A percentile compares a stretch with the other conserved stretches of the same genome.
These are phyloP conservation scores for Chaetomiaceae sp. DNA, from an alignment of 2,329 filamentous ascomycete genomes.

Conservation along the genomic window DNA sequence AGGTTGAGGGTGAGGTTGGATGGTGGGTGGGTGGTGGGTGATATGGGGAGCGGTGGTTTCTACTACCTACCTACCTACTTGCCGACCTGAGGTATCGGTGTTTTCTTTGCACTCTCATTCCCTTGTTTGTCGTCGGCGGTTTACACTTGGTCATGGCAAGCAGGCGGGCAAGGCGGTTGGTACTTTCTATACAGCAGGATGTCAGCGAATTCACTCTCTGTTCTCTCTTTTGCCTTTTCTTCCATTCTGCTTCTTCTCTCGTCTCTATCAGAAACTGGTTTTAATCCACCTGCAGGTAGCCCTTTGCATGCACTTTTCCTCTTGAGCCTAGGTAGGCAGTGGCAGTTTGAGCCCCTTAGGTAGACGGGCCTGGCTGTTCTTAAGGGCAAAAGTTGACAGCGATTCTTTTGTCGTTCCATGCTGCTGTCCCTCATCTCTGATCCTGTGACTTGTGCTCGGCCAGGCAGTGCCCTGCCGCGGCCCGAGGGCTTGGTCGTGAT, in stretches of 20 bases:
- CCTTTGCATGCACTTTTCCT: no score
- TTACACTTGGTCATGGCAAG: not conserved
- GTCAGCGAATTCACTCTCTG: not conserved
- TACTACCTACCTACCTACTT: no score
- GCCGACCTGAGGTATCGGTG: no score
- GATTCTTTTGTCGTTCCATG: constrained; percentile 1
- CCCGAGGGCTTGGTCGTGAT: no score
- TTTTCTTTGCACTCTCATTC: no score
- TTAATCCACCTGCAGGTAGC: not conserved
- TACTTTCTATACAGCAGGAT: no score
- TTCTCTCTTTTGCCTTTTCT: not conserved
- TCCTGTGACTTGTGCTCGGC: no score
- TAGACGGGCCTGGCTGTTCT: not conserved
- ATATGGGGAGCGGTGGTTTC: no score
- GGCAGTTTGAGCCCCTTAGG: not conserved
- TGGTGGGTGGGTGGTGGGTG: no score
- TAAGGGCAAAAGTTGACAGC: not conserved
- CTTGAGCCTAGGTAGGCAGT: not conserved
- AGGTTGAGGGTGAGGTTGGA: not conserved
- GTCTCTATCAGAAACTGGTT: not conserved
- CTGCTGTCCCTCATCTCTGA: not conserved
- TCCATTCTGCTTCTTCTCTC: not conserved
- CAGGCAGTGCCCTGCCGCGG: no score
- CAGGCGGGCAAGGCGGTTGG: not conserved
- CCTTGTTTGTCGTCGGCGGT: no score